Evolutionary conservation across 257 asterid species (phyloP).

Genomic region (Salvia miltiorrhiza): DNA sequence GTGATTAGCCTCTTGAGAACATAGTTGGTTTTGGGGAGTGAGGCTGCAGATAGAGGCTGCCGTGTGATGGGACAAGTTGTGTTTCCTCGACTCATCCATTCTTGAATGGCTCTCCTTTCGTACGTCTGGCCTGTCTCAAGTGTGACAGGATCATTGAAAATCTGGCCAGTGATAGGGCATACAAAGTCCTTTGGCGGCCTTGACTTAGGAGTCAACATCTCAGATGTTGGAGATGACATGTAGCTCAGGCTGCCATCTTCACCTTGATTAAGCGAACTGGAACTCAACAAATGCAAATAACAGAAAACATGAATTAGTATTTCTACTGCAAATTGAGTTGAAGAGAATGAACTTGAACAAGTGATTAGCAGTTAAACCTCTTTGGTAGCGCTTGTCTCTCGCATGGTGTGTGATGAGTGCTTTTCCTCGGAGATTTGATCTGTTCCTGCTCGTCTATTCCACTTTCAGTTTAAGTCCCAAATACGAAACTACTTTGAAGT

Average conservation of each 20-base stretch:
- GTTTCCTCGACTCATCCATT: conserved; percentile 84
- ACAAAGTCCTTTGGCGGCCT: conserved; percentile 92
- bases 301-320: neutral
- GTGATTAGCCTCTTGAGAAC: conserved; percentile 75
- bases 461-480: conserved; percentile 23
- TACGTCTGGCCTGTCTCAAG: conserved; percentile 90
- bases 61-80: conserved; percentile 82
- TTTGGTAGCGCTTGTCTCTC: conserved; percentile 40
- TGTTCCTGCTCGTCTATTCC: conserved; percentile 49
- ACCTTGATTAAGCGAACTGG: conserved; percentile 39
- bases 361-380: conserved; percentile 43
- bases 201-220: conserved; percentile 55
- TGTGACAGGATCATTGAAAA: conserved; percentile 77
- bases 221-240: conserved; percentile 56
- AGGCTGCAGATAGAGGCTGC: conserved; percentile 68
- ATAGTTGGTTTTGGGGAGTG: conserved; percentile 75
- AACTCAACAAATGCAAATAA: conserved; percentile 15
- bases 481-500: neutral
- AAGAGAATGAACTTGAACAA: neutral
- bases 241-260: conserved; percentile 56
- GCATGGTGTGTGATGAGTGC: conserved; percentile 26
- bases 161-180: conserved; percentile 81
- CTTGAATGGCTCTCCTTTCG: conserved; percentile 85
- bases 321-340: no score
- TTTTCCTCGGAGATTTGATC: conserved; percentile 30